Base-by-base conservation (phyloP, 2,329 filamentous ascomycete species). In the Calycina herbarum region DNA sequence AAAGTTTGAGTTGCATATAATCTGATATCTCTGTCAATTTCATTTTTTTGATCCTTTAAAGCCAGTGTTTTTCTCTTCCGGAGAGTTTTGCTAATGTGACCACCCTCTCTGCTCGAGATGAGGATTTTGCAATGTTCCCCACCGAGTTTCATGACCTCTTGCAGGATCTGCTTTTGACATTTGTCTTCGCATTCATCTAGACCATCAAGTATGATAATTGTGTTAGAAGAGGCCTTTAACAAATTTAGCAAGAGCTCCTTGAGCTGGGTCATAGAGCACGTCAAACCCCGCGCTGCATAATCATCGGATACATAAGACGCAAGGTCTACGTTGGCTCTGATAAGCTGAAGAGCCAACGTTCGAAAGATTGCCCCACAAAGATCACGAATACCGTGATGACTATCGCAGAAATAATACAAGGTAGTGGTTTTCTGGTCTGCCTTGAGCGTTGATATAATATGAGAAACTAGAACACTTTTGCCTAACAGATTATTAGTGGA, bases 341-440 rank as follows among this genome's bases (percentile, higher is more conserved):
- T 40, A n/a, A 66, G 17, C n/a, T 66, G 62, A n/a, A 54, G 58
- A 35, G 54, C 48, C 35, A 67, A 6, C 58, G 59, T 60, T 48
- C 66, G 48, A n/a, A 68, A 51, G 20, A 68, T 35, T n/a, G 66
- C 66, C 8, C 61, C 56, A 11, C 40, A 31, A n/a, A 66, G 59
- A 42, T 59, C 38, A 29, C 64, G 64, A 2, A 59, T 56, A 8
- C 17, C 61, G 15, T 64, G 62, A 33, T 68, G 63, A n/a, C 58
- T 64, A 31, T 66, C 61, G 33, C 66, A 68, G n/a, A 68, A 38
- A 24, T 68, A 51, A 57, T 66, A 68, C 15, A 59, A 58, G 24
- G 62, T 61, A 1, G 62, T 62, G 15, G 59, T 51, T 1, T 33
- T 24, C 13, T 24, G 42, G 45, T 67, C 59, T 56, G 63, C 61